These are phyloP conservation scores for Tephrocybe sp. DNA, from an alignment of 768 basidiomycete species.

Conservation along the genomic window DNA sequence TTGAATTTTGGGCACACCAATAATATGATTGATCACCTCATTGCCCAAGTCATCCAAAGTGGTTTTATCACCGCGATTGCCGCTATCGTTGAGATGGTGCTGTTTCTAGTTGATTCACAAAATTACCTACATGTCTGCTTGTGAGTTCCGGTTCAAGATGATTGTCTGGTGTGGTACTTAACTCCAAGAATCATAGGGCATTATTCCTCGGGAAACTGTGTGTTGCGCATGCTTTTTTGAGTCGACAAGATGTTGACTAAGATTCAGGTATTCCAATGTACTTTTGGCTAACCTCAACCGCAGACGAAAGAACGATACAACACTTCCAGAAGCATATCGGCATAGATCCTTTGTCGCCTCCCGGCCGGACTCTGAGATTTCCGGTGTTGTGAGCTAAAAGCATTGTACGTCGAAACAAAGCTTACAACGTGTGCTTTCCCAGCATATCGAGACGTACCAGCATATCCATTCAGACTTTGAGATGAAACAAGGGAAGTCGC, in stretches of 20 bases:
- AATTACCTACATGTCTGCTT: not conserved
- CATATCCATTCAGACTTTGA: too few relatives aligned
- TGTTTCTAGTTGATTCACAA: not conserved
- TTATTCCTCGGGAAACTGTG: not conserved
- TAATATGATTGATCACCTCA: not conserved
- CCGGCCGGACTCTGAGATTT: too few relatives aligned
- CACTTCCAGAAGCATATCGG: too few relatives aligned
- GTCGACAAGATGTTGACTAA: not conserved
- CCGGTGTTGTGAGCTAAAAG: too few relatives aligned
- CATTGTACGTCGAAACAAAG: too few relatives aligned
- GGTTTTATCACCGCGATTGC: not conserved
- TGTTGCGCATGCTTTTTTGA: not conserved
- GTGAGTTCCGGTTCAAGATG: not conserved
- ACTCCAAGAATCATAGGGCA: not conserved
- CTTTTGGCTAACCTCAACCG: not conserved
- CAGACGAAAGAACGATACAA: not conserved
- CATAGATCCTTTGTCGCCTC: too few relatives aligned
- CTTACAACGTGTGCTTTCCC: too few relatives aligned
- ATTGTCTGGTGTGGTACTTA: not conserved
- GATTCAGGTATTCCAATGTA: not conserved
- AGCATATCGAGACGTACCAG: too few relatives aligned
- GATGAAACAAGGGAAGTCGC: too few relatives aligned
- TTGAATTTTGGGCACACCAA: not conserved
- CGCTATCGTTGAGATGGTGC: not conserved
- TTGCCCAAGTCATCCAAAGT: not conserved